These are phyloP conservation scores for Stachybotrys elegans DNA, from an alignment of 2,329 filamentous ascomycete species.

Conservation along the genomic window DNA sequence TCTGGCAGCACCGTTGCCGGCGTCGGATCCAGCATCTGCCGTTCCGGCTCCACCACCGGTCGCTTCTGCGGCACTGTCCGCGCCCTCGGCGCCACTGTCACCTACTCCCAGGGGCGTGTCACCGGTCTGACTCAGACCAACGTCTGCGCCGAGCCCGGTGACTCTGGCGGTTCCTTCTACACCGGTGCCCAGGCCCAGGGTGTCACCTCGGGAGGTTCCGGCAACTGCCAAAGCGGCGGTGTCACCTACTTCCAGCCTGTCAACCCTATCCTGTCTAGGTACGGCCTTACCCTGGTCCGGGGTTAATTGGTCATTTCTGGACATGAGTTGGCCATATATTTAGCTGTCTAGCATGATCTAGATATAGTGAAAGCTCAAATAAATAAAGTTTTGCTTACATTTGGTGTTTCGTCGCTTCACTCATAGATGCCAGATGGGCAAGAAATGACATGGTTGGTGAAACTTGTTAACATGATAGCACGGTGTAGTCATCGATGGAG, in stretches of 20 bases:
- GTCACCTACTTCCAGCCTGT: slow-evolving; percentile 36
- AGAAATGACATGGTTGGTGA: no score
- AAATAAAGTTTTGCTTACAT: no score
- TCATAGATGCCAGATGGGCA: no score
- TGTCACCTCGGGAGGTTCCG: slow-evolving; percentile 35
- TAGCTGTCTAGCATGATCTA: no score
- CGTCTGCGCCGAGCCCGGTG: slow-evolving; percentile 35
- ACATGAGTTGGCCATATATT: no score
- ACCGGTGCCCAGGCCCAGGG: slow-evolving; percentile 34
- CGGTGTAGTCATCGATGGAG: no score
- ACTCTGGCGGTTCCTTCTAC: slow-evolving; percentile 35
- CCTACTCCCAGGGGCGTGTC: slow-evolving; percentile 31
- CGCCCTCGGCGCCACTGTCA: slow-evolving; percentile 3
- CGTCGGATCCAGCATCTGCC: slow-evolving; percentile 8
- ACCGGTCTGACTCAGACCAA: slow-evolving; percentile 34
- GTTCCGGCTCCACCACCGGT: slow-evolving; percentile 6
- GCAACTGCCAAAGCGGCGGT: slow-evolving; percentile 30
- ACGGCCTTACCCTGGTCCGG: slow-evolving; percentile 9
- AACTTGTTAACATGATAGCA: no score
- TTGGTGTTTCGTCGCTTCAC: no score
- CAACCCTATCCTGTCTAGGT: slow-evolving; percentile 33
- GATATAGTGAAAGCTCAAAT: no score
- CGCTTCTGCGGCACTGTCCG: slow-evolving; percentile 5
- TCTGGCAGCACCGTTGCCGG: slow-evolving; percentile 4
- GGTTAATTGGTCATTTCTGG: background rate